These are phyloP conservation scores for Phytophthora chlamydospora DNA, from an alignment of 352 stramenopile species.

Conservation along the genomic window DNA sequence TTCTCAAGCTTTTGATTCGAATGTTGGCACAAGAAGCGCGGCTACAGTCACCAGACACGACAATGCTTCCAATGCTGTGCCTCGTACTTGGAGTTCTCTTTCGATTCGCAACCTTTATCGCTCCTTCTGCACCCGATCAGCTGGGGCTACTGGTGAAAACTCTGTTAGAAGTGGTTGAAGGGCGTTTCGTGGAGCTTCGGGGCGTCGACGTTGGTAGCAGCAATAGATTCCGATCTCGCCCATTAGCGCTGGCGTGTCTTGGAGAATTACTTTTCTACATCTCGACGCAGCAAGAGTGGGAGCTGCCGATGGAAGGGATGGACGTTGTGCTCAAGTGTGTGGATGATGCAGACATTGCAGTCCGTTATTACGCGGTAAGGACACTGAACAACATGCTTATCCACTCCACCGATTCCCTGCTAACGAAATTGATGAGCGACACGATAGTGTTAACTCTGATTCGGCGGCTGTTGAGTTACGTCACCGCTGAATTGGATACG, in stretches of 20 bases:
- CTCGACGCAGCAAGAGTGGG: conserved; percentile 57
- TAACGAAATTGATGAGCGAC: conserved; percentile 51
- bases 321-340: conserved; percentile 45
- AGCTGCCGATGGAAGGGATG: conserved; percentile 40
- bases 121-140: conserved; percentile 60
- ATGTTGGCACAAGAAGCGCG: conserved; percentile 47
- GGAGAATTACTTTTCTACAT: conserved; percentile 82
- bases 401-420: conserved; percentile 38
- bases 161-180: conserved; percentile 32
- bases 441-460: conserved; percentile 42
- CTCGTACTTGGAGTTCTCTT: conserved; percentile 74
- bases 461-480: conserved; percentile 34
- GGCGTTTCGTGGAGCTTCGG: background rate
- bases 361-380: conserved; percentile 63
- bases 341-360: conserved; percentile 43
- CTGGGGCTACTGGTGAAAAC: conserved; percentile 52
- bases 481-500: background rate
- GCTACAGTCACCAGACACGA: conserved; percentile 10
- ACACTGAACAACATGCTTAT: conserved; percentile 73
- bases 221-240: conserved; percentile 24
- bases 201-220: background rate
- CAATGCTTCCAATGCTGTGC: conserved; percentile 48
- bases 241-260: conserved; percentile 56
- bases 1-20: conserved; percentile 67
- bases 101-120: conserved; percentile 75